Conservation (phyloP, 163 green algal genomes). For the Prototheca wickerhamii region DNA sequence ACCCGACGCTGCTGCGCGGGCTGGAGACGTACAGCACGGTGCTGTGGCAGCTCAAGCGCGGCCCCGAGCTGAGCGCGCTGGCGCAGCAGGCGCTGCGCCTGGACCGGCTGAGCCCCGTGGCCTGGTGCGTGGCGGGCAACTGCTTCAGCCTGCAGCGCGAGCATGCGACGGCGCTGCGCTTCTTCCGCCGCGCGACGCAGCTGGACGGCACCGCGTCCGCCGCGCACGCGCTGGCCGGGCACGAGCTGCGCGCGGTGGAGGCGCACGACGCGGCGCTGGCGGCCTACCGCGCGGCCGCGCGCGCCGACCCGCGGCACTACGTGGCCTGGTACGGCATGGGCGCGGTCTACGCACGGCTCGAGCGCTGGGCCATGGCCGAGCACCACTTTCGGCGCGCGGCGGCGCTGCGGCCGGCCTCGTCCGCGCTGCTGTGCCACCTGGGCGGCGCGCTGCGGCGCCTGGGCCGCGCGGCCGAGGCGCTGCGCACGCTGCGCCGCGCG, state of each 20-base stretch:
- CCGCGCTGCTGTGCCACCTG: slow-evolving; percentile 83
- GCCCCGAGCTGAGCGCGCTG: slow-evolving; percentile 77
- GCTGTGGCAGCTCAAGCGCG: slow-evolving; percentile 88
- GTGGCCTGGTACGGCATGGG: slow-evolving; percentile 91
- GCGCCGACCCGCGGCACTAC: slow-evolving; percentile 84
- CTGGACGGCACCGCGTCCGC: slow-evolving; percentile 64
- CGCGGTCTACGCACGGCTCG: slow-evolving; percentile 81
- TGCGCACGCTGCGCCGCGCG: slow-evolving; percentile 59
- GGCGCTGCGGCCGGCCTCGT: slow-evolving; percentile 67
- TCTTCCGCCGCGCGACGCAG: slow-evolving; percentile 84
- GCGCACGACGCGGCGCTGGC: slow-evolving; percentile 76
- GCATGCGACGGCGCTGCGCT: slow-evolving; percentile 72
- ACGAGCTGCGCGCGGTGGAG: slow-evolving; percentile 87
- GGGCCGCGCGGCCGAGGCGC: slow-evolving; percentile 50
- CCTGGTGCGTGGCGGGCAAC: slow-evolving; percentile 90
- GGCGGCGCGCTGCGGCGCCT: slow-evolving; percentile 77
- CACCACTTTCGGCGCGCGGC: slow-evolving; percentile 74
- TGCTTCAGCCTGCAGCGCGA: slow-evolving; percentile 83
- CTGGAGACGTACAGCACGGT: slow-evolving; percentile 88
- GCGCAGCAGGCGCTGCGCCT: slow-evolving; percentile 66
- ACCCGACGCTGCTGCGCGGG: slow-evolving; percentile 49
- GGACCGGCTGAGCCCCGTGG: slow-evolving; percentile 70
- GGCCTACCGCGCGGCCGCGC: slow-evolving; percentile 83
- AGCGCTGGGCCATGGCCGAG: slow-evolving; percentile 84
- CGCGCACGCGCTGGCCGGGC: slow-evolving; percentile 78